phyloP scores from a whole-genome alignment of 2,329 filamentous ascomycete genomes.

The Pochonia chlamydosporia region DNA sequence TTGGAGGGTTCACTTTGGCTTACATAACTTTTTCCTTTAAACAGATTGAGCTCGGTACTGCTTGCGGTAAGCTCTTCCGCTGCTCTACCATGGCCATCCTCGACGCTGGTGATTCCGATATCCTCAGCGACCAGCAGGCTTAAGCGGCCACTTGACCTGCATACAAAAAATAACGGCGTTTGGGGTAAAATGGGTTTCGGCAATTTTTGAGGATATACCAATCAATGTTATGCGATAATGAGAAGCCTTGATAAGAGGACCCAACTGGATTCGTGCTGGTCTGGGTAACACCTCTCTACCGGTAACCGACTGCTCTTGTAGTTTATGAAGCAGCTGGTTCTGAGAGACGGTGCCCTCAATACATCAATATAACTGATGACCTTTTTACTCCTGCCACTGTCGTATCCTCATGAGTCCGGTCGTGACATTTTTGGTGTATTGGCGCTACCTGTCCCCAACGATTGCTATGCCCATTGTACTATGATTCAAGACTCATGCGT shows the following conservation, averaged over 20 bases:
- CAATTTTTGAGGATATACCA: constrained; percentile 32
- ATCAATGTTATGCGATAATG: constrained; percentile 17
- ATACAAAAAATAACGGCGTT: constrained; percentile 34
- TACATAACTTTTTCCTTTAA: constrained; percentile 39
- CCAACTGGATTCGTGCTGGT: background rate
- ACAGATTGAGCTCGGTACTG: constrained; percentile 96
- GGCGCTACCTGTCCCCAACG: background rate
- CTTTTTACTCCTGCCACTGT: constrained; percentile 7
- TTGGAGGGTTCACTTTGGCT: constrained; percentile 76
- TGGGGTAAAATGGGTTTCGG: constrained; percentile 30
- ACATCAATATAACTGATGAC: constrained; percentile 14
- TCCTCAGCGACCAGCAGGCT: constrained; percentile 71
- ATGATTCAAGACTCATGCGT: too few relatives aligned
- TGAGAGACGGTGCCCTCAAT: constrained; percentile 12
- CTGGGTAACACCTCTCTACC: constrained; percentile 18
- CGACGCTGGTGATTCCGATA: constrained; percentile 97
- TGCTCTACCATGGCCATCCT: constrained; percentile 96
- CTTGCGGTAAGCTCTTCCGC: constrained; percentile 98
- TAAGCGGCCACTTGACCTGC: constrained; percentile 34
- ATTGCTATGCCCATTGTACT: too few relatives aligned
- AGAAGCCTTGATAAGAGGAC: constrained; percentile 19
- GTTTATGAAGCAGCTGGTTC: background rate
- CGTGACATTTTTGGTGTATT: background rate
- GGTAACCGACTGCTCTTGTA: constrained; percentile 12
- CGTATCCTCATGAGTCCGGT: background rate